phyloP scores from a whole-genome alignment of 768 basidiomycete species.

The Gymnopilus junonius region DNA sequence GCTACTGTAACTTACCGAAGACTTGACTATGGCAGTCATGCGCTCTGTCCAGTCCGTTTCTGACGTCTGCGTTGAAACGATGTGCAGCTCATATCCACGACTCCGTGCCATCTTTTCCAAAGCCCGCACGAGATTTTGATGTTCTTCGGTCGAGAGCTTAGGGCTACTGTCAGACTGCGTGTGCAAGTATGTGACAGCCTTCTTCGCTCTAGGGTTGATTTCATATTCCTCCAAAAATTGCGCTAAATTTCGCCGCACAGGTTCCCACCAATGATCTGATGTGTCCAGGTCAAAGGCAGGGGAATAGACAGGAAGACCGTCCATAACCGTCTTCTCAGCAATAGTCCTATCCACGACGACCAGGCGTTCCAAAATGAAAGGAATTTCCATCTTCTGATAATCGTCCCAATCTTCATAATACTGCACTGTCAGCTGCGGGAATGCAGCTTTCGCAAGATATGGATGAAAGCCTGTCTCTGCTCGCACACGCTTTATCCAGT shows the following conservation, averaged over 20 bases:
- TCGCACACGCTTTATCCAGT: slow-evolving; percentile 46
- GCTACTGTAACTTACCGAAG: slow-evolving; percentile 53
- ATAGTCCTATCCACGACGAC: slow-evolving; percentile 81
- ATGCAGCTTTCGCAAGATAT: slow-evolving; percentile 71
- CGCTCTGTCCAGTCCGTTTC: slow-evolving; percentile 63
- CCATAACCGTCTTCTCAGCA: slow-evolving; percentile 38
- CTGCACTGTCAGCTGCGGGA: slow-evolving; percentile 69
- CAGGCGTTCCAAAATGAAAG: slow-evolving; percentile 76
- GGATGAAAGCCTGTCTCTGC: slow-evolving; percentile 73
- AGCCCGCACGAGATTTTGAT: slow-evolving; percentile 62
- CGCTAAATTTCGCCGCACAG: slow-evolving; percentile 48
- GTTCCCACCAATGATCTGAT: slow-evolving; percentile 74
- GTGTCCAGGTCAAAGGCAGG: slow-evolving; percentile 47
- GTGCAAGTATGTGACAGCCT: slow-evolving; percentile 39
- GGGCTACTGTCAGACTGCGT: slow-evolving; percentile 57
- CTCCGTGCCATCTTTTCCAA: slow-evolving; percentile 54
- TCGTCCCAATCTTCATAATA: slow-evolving; percentile 82
- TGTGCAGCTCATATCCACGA: slow-evolving; percentile 57
- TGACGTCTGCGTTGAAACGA: slow-evolving; percentile 52
- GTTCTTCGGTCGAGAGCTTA: slow-evolving; percentile 57
- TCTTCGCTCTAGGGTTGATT: slow-evolving; percentile 32
- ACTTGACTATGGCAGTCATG: slow-evolving; percentile 67
- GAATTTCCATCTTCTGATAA: slow-evolving; percentile 64
- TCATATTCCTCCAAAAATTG: slow-evolving; percentile 44
- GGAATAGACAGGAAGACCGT: slow-evolving; percentile 45